Base-by-base conservation (phyloP, 1,139 yeast genomes). In the Hemisphaericaspora xylanilytica region DNA sequence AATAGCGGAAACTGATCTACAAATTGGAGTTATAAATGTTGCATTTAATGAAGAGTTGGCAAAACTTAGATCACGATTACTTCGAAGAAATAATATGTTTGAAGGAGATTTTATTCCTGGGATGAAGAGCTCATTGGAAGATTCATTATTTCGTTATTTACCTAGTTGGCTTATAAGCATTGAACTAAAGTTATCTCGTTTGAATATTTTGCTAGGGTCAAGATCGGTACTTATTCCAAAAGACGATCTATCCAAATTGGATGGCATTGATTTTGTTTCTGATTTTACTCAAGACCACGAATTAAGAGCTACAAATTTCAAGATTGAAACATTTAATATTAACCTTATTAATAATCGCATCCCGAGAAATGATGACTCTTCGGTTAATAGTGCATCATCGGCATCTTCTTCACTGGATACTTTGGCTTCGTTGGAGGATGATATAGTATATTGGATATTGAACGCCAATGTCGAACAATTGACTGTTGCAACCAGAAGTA, bases 151-250 rank as follows among this genome's bases (percentile, higher is more conserved):
- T 47, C 49, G 48, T 8, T 51, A 62, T 18, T 52, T 79, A 16
- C 85, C 85, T 0, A 40, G 49, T 1, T 77, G 81, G 76, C 54
- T 80, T 16, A 59, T 70, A 15, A 65, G 59, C 7, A 40, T 67
- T 8, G 60, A 61, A 21, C 18, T 78, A 3, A 55, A 52, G 4
- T 37, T 75, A 1, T 46, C 56, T 2, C 52, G 61, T 3, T 51
- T 73, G 3, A 52, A 55, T 3, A 34, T 80, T 0, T 50, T 59
- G 8, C 41, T 81, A 7, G 88, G 87, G 0, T 72, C 86, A 0
- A 66, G 86, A 36, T 81, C 88, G 0, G 72, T 81, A 0, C 65
- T 82, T 37, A 69, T 81, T 45, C 79, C 70, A 11, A 47, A 73
- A 9, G 65, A 70, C 15, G 63, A 66, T 35, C 49, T 68, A 5